These are phyloP conservation scores for Diaporthe citriasiana DNA, from an alignment of 2,329 filamentous ascomycete species.

Conservation along the genomic window DNA sequence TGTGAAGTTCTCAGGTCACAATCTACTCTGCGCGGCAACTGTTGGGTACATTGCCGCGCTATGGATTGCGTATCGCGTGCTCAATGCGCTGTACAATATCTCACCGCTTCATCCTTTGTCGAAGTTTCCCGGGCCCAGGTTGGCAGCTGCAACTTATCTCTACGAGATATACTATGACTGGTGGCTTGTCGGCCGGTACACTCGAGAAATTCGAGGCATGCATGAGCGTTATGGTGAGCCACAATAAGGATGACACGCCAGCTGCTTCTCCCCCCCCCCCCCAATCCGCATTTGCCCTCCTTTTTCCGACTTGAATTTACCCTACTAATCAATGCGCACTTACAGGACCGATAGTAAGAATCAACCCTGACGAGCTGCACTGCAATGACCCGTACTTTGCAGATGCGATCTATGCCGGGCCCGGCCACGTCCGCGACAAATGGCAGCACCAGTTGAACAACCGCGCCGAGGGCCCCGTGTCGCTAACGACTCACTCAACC, in stretches of 20 bases:
- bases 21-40: too few species aligned
- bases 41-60: background rate
- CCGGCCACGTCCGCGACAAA: slow-evolving; percentile 47
- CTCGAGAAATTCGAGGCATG: slow-evolving; percentile 15
- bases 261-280: background rate
- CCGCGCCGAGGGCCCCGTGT: background rate
- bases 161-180: slow-evolving; percentile 25
- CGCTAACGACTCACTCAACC: slow-evolving; percentile 45
- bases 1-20: too few species aligned
- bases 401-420: slow-evolving; percentile 55
- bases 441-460: slow-evolving; percentile 44
- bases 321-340: background rate
- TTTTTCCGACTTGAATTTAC: background rate
- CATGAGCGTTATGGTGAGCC: slow-evolving; percentile 24
- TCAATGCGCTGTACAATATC: slow-evolving; percentile 19
- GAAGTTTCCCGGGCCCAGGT: slow-evolving; percentile 16
- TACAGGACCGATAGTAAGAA: slow-evolving; percentile 53
- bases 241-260: slow-evolving; percentile 42
- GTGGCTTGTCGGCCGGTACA: slow-evolving; percentile 7
- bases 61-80: background rate
- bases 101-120: slow-evolving; percentile 23
- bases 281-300: background rate
- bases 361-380: slow-evolving; percentile 57
- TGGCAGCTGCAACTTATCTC: slow-evolving; percentile 21
- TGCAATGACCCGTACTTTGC: slow-evolving; percentile 53